These are phyloP conservation scores for Breviolum minutum DNA, from an alignment of 73 alveolate genomes.

Conservation along the genomic window DNA sequence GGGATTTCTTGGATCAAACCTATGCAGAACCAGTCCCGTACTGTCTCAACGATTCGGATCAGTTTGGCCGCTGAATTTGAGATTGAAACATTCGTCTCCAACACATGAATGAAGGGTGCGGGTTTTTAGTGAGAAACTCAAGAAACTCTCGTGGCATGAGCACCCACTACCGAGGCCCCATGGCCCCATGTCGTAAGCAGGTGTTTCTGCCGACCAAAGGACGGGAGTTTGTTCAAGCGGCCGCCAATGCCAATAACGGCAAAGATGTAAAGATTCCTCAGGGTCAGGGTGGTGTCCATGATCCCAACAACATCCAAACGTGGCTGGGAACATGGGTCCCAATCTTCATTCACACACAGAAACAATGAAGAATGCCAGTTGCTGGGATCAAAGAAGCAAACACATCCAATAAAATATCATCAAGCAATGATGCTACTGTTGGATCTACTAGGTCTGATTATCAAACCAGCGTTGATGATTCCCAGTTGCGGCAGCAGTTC, in stretches of 20 bases:
- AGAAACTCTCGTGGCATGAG: too few species aligned
- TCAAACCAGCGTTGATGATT: too few species aligned
- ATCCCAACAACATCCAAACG: neutral
- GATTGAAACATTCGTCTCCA: too few species aligned
- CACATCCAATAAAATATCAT: neutral
- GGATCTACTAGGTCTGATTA: too few species aligned
- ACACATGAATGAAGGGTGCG: too few species aligned
- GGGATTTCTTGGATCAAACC: neutral
- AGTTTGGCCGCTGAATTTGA: too few species aligned
- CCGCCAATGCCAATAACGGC: constrained; percentile 97
- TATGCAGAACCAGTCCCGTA: too few species aligned
- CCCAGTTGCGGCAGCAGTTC: neutral
- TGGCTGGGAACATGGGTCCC: neutral
- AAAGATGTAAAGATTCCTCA: constrained; percentile 97
- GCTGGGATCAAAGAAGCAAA: neutral
- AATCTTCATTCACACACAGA: neutral
- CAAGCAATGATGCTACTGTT: too few species aligned
- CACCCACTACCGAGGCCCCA: too few species aligned
- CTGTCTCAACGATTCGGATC: neutral
- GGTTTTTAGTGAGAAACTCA: too few species aligned
- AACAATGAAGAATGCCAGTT: neutral
- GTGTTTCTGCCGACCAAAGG: neutral
- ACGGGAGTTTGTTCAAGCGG: constrained; percentile 96
- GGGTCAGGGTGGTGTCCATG: neutral
- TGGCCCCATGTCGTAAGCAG: too few species aligned